phyloP scores from a whole-genome alignment of 2,329 filamentous ascomycete species.

The Monosporascus sp. region DNA sequence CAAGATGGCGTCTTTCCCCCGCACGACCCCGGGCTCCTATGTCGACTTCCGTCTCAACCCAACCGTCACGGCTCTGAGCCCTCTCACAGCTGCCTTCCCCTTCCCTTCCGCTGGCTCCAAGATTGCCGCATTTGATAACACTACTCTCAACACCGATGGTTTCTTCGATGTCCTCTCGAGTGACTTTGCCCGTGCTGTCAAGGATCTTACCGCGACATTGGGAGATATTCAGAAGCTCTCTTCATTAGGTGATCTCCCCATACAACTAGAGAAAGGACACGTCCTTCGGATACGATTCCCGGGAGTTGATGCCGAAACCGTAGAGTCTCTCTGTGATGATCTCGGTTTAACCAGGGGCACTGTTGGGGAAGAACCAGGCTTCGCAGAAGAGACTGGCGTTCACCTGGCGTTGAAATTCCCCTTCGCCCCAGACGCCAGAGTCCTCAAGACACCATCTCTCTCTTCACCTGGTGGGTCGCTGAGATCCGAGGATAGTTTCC shows the following conservation, averaged over 20 bases:
- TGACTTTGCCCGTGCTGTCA: slow-evolving; percentile 82
- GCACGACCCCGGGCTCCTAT: slow-evolving; percentile 65
- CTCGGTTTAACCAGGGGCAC: slow-evolving; percentile 77
- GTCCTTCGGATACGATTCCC: slow-evolving; percentile 81
- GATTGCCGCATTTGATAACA: slow-evolving; percentile 35
- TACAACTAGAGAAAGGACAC: slow-evolving; percentile 64
- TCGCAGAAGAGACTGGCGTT: slow-evolving; percentile 61
- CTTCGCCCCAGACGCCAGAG: slow-evolving; percentile 60
- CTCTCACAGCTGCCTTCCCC: slow-evolving; percentile 56
- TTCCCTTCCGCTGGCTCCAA: slow-evolving; percentile 37
- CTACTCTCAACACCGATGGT: slow-evolving; percentile 74
- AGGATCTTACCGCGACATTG: slow-evolving; percentile 74
- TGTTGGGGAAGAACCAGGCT: slow-evolving; percentile 71
- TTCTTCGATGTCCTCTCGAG: slow-evolving; percentile 79
- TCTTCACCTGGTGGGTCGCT: slow-evolving; percentile 46
- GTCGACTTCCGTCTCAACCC: slow-evolving; percentile 87
- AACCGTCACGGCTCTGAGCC: slow-evolving; percentile 81
- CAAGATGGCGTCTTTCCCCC: slow-evolving; percentile 58
- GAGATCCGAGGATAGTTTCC: slow-evolving; percentile 33
- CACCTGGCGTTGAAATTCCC: slow-evolving; percentile 79
- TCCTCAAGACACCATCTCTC: slow-evolving; percentile 22
- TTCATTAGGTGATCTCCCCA: slow-evolving; percentile 74
- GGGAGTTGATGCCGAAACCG: slow-evolving; percentile 77
- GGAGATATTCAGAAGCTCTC: slow-evolving; percentile 78
- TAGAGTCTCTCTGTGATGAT: slow-evolving; percentile 81